phyloP scores from a whole-genome alignment of 257 asterid species.

The Eustoma russellianum region DNA sequence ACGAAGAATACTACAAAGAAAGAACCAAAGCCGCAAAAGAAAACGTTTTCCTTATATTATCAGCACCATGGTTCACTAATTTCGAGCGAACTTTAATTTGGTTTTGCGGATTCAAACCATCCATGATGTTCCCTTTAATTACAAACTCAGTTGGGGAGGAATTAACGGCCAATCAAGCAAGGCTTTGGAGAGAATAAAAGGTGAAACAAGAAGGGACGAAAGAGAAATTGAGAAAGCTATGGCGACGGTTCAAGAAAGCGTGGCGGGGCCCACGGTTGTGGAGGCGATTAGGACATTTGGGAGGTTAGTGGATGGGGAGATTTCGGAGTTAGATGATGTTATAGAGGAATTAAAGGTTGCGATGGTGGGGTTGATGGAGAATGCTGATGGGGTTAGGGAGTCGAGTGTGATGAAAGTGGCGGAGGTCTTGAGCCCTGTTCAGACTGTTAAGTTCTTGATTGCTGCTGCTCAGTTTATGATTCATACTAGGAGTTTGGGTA shows the following conservation, averaged over 20 bases:
- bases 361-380: slow-evolving; percentile 4
- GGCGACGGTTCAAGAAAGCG: slow-evolving; percentile 21
- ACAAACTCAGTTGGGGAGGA: neutral
- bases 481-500: neutral
- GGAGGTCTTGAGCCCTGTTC: slow-evolving; percentile 13
- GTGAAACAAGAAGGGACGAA: slow-evolving; percentile 6
- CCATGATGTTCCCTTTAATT: slow-evolving; percentile 8
- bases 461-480: neutral
- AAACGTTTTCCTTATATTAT: slow-evolving; percentile 10
- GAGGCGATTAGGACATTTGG: slow-evolving; percentile 3
- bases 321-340: neutral
- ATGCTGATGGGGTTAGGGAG: slow-evolving; percentile 16
- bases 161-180: slow-evolving; percentile 5
- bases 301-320: slow-evolving; percentile 10
- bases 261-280: slow-evolving; percentile 13
- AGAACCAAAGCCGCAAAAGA: slow-evolving; percentile 7
- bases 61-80: slow-evolving; percentile 26
- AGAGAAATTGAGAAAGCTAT: slow-evolving; percentile 10
- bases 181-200: slow-evolving; percentile 5
- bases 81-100: slow-evolving; percentile 16
- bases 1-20: slow-evolving; percentile 10
- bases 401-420: slow-evolving; percentile 8
- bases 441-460: neutral
- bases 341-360: slow-evolving; percentile 10
- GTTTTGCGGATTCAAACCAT: slow-evolving; percentile 24